Base-by-base conservation (phyloP, 176 grass and related monocot genomes). In the Avena eriantha region DNA sequence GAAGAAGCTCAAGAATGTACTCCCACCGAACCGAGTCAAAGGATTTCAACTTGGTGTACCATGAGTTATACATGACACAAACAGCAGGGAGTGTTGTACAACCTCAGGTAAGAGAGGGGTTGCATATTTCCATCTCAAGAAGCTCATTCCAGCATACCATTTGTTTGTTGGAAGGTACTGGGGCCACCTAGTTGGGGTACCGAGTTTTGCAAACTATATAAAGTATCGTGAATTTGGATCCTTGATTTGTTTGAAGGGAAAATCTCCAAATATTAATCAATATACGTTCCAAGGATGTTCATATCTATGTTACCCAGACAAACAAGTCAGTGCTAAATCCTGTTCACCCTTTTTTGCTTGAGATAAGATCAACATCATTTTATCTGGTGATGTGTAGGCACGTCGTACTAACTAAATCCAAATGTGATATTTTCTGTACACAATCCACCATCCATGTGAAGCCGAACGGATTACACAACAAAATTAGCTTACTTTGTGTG, bases 61-160 rank as follows among this genome's bases (percentile, higher is more conserved):
- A 92, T 23, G 26, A 67, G 63, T 17, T 67, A 34, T 67, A 34
- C 63, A 34, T 0, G 29, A 34, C 26, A 17, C 29, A 67, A 0
- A 67, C 63, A 17, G 0, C 29, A 67, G 34, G 63, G 29, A 67
- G 14, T 13, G 29, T 34, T 67, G 63, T 8, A 17, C 8, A 98
- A 69, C 81, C 91, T 71, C 93, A 94, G 74, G 80, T 95, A 31
- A 88, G 89, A 64, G 84, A 91, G 53, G 91, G 94, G 34, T 47
- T 98, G 55, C 90, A 87, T 66, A 95, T 98, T 75, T 98, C 93
- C 11, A 83, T 98, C 77, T 91, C 80, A 2, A 95, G 73, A 88
- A 73, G 56, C 68, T 84, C 22, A 78, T 98, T 89, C 96, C 90
- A 48, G 93, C 93, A 57, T 95, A 98, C 22, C 89, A 91, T 55